Conservation (phyloP, 139 green algal species). For the Picochlorum costavermella region DNA sequence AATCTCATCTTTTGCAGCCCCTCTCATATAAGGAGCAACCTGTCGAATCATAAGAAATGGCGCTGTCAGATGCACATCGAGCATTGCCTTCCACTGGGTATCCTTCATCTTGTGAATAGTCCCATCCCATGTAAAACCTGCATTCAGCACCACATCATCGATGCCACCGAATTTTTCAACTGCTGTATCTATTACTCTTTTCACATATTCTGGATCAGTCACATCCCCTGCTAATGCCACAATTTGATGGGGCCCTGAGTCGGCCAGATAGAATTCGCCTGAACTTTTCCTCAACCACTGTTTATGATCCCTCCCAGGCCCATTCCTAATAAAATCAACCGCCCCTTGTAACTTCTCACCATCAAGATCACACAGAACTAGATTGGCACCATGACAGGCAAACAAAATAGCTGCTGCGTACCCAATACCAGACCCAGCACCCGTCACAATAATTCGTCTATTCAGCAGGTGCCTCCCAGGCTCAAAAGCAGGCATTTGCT, state of each 20-base stretch:
- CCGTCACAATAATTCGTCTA: conserved; percentile 52
- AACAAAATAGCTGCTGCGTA: conserved; percentile 56
- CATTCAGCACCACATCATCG: conserved; percentile 62
- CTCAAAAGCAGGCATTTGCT: neutral
- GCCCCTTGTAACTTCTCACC: conserved; percentile 38
- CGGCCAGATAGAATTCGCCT: conserved; percentile 6
- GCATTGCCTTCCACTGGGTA: conserved; percentile 75
- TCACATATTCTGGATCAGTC: conserved; percentile 43
- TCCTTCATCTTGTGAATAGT: conserved; percentile 72
- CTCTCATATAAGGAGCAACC: conserved; percentile 55
- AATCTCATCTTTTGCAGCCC: conserved; percentile 57
- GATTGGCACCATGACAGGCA: conserved; percentile 53
- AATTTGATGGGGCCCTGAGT: neutral
- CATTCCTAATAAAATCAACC: conserved; percentile 31
- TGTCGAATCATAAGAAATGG: conserved; percentile 70
- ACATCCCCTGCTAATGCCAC: conserved; percentile 56
- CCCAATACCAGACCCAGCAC: conserved; percentile 68
- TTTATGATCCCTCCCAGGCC: conserved; percentile 5
- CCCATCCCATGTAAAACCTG: conserved; percentile 83
- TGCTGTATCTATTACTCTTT: conserved; percentile 36
- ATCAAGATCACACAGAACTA: conserved; percentile 68
- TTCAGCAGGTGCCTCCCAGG: neutral
- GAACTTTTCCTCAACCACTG: neutral
- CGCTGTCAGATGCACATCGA: conserved; percentile 71
- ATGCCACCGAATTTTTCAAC: conserved; percentile 49